Conservation (phyloP, 1,139 yeast genomes). For the Scheffersomyces stambukii region DNA sequence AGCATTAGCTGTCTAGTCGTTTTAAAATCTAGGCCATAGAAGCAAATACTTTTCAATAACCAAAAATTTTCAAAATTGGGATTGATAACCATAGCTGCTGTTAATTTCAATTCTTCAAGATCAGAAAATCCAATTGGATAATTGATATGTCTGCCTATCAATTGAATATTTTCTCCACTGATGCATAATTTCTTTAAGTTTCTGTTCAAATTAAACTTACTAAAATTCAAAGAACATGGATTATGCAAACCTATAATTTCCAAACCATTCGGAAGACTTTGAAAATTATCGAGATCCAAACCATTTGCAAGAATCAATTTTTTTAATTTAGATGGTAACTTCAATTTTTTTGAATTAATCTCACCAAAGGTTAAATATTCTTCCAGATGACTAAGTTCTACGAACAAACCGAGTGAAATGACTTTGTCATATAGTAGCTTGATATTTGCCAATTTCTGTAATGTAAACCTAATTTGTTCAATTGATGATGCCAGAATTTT, state of each 20-base stretch:
- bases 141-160: constrained; percentile 5
- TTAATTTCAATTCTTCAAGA: constrained; percentile 9
- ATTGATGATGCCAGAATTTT: constrained; percentile 11
- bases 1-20: constrained; percentile 8
- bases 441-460: constrained; percentile 6
- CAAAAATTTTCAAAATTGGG: constrained; percentile 8
- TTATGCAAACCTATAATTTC: constrained; percentile 9
- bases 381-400: constrained; percentile 11
- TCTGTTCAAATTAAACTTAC: constrained; percentile 10
- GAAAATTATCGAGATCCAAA: constrained; percentile 9
- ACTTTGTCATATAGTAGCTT: constrained; percentile 7
- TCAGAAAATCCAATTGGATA: constrained; percentile 9
- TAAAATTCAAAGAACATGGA: constrained; percentile 6
- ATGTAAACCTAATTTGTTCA: constrained; percentile 8
- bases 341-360: constrained; percentile 5
- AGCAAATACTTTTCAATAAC: constrained; percentile 6
- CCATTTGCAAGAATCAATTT: constrained; percentile 9
- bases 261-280: constrained; percentile 8
- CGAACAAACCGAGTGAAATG: constrained; percentile 11
- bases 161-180: constrained; percentile 6
- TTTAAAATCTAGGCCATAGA: constrained; percentile 8
- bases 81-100: constrained; percentile 7
- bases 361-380: constrained; percentile 6
- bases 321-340: constrained; percentile 9
- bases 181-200: constrained; percentile 8